These are phyloP conservation scores for Gracilaria gracilis DNA, from an alignment of 23 red algal species.

Conservation along the genomic window DNA sequence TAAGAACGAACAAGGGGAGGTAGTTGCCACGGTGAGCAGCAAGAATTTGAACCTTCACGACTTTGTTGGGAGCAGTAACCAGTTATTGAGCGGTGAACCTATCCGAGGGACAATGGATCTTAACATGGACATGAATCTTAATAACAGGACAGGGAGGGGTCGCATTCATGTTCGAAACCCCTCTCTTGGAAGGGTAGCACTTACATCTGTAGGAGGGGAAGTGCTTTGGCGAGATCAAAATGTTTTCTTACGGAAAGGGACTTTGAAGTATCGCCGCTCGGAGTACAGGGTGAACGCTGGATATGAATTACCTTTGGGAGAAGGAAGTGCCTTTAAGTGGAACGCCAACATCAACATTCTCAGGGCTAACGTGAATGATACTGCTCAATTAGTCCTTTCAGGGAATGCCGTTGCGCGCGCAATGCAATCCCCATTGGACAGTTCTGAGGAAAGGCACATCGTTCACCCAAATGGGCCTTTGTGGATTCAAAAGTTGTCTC, in stretches of 20 bases:
- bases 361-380: conserved; percentile 39
- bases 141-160: conserved; percentile 5
- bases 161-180: neutral
- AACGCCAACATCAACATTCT: conserved; percentile 42
- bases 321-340: conserved; percentile 16
- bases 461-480: conserved; percentile 14
- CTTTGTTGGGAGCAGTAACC: conserved; percentile 30
- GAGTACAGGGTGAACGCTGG: conserved; percentile 37
- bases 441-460: neutral
- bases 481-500: conserved; percentile 47
- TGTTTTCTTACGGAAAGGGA: conserved; percentile 17
- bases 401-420: conserved; percentile 51
- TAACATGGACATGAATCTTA: conserved; percentile 49
- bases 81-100: conserved; percentile 12
- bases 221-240: conserved; percentile 48
- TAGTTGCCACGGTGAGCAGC: neutral
- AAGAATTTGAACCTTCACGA: conserved; percentile 36
- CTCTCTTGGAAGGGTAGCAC: conserved; percentile 2
- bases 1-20: conserved; percentile 5
- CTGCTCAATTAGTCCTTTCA: conserved; percentile 37
- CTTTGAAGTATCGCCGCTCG: conserved; percentile 22
- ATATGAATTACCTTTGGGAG: neutral
- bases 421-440: conserved; percentile 29
- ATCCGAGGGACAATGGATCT: conserved; percentile 24
- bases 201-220: conserved; percentile 27